These are phyloP conservation scores for Parasarocladium wereldwijsianum DNA, from an alignment of 2,329 filamentous ascomycete species.

Conservation along the genomic window DNA sequence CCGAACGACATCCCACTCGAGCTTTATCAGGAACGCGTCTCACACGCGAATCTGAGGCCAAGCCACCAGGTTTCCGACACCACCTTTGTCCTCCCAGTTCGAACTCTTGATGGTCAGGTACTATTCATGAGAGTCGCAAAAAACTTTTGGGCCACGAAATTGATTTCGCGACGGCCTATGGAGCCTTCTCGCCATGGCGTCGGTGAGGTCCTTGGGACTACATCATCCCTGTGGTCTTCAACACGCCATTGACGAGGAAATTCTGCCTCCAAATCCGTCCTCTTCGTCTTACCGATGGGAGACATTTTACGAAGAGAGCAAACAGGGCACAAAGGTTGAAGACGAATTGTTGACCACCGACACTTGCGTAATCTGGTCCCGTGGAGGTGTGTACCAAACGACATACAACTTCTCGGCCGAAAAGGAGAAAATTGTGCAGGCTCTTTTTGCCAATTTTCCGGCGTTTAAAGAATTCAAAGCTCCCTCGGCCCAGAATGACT, in stretches of 20 bases:
- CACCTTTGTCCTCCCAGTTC: no score
- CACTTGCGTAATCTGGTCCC: slow-evolving; percentile 74
- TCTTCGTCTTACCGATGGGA: slow-evolving; percentile 64
- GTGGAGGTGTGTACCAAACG: slow-evolving; percentile 71
- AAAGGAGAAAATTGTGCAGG: slow-evolving; percentile 74
- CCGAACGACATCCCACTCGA: no score
- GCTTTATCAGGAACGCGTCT: no score
- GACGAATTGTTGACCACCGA: slow-evolving; percentile 72
- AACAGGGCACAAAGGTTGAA: slow-evolving; percentile 34
- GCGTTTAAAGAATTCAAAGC: slow-evolving; percentile 24
- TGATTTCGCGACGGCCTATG: slow-evolving; percentile 18
- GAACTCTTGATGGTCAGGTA: no score
- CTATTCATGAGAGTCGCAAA: no score
- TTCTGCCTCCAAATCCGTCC: slow-evolving; percentile 54
- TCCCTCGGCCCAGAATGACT: slow-evolving; percentile 7
- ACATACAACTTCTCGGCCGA: slow-evolving; percentile 77
- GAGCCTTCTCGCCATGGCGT: slow-evolving; percentile 52
- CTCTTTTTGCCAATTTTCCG: slow-evolving; percentile 71
- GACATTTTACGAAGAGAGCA: slow-evolving; percentile 29
- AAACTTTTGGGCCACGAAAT: no score
- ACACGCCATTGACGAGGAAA: slow-evolving; percentile 68
- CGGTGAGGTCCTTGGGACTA: slow-evolving; percentile 77
- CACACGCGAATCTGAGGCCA: no score
- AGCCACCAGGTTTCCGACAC: no score
- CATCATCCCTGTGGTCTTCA: slow-evolving; percentile 75